Evolutionary conservation across 352 stramenopile genomes (phyloP), one percentile per base, ranked within the genome.

Genomic region (Phytopythium kandeliae): DNA sequence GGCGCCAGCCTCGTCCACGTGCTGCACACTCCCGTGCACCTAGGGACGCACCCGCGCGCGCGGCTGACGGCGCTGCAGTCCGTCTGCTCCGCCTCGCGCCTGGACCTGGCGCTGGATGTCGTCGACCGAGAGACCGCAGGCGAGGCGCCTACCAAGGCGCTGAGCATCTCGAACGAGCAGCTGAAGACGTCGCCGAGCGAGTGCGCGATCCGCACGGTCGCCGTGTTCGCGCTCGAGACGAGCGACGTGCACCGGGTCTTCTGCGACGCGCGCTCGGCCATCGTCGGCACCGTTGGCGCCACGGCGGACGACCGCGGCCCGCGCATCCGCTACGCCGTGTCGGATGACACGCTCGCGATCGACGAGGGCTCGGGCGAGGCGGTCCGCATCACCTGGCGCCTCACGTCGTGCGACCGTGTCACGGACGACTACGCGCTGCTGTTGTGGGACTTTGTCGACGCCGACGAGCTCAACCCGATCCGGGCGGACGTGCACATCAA

Each of bases 11-110:
- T 76, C 58, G 62, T 52, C 16, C 54, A 72, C 28, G 54, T 71
- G 24, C 58, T 82, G 24, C 71, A 82, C 60, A 67, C 55, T 35
- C 71, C 74, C 63, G 67, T 60, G 10, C 56, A 59, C 25, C 60
- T 81, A 11, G 60, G 67, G 2, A 57, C 47, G 16, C 58, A 64
- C 9, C 53, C 57, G 2, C 41, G 60, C 5, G 58, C 59, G n/a
- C 67, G 67, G 16, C 36, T 54, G 26, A 64, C 62, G 6, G 70
- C 78, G 43, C 58, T 63, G 8, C 61, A 65, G 49, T 26, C 43
- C 3, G 40, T 71, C 22, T 67, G 62, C 24, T 54, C 54, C 2
- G 50, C 57, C 38, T 42, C 57, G 0, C 78, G 75, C 40, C 34
- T 81, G 11, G 62, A 78, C 19, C 59, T 67, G 28, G 70, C 66